Evolutionary conservation across 495 filamentous ascomycete genomes (phyloP), one percentile per base, ranked within the genome.

Genomic region (Aspergillus biplanus): DNA sequence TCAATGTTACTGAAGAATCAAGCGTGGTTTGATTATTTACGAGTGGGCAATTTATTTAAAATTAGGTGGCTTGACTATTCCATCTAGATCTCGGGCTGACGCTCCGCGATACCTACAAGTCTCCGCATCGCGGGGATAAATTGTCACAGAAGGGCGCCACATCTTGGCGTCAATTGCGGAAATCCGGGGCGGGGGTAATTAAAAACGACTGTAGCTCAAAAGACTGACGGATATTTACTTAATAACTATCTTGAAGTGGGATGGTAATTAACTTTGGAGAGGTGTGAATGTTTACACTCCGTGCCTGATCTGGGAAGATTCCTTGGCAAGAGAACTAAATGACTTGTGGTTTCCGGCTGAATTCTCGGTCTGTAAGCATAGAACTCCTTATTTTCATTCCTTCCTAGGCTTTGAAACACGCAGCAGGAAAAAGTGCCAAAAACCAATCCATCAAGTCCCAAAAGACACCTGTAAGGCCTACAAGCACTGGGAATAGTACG

Each of bases 281-380:
- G 21, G 2, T 27, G 21, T 27, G 21, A 27, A 27, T 27, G 21
- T 27, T 27, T 27, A 44, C 3, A 9, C 39, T 44, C 39, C 39
- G 39, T 44, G 39, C 39, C 39, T 44, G 39, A 44, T 44, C n/a
- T 12, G n/a, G 39, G 39, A 44, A 44, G n/a, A 44, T 44, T 44
- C 39, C 39, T 44, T 44, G 39, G 39, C 39, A 27, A 27, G 21
- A 27, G 21, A 27, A 27, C 21, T 27, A 27, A 44, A 44, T 44
- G n/a, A 5, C n/a, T 44, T 44, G 0, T 44, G n/a, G 39, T 44
- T 11, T 44, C 39, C 3, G n/a, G 39, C 1, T 44, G 3, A 11
- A 44, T 44, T 44, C n/a, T 1, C 21, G 2, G 21, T 27, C 21
- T 27, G 21, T 27, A 27, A 27, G 21, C 21, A 27, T 27, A 1